Base-by-base conservation (phyloP, 768 basidiomycete genomes). In the Collybia mongolica region DNA sequence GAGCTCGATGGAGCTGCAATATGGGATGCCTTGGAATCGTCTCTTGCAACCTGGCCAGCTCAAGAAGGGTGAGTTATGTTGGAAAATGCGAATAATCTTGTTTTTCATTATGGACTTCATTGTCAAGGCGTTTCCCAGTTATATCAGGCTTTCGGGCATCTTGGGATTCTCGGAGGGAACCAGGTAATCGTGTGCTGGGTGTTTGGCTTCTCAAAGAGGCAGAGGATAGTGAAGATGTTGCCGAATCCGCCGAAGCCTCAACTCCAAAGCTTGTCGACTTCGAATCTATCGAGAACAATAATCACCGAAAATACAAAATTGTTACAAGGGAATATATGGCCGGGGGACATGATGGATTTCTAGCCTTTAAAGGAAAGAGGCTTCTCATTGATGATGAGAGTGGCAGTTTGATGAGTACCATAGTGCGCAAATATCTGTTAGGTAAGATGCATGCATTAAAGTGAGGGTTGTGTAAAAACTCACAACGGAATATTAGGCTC, bases 311-410 rank as follows among this genome's bases (percentile, higher is more conserved):
- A 53, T 95, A 93, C 67, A 84, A 76, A 42, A 76, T 97, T 24
- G 85, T 95, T 28, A 93, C 90, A n/a, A 73, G 92, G 59, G 80
- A 92, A 49, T 97, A 95, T 59, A 78, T 95, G 86, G 83, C 86
- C 2, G 71, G 82, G 54, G 90, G 90, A 0, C 89, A 92, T 55
- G 93, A 95, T 58, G 93, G 93, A 0, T 97, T 83, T 66, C 66
- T 69, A 0, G 75, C 84, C 1, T 72, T 96, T 26, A 82, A 81
- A 55, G 83, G 80, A 17, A 74, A 81, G 18, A 74, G 74, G 51
- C 83, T 83, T 57, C 77, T 95, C 36, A 76, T 95, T 20, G 91
- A 94, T 59, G 86, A 92, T 51, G 93, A 97, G 65, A 77, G 79
- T 46, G 93, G 93, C 7, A 79, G 84, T 54, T 69, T 90, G 54